A percentile compares a stretch with the other conserved stretches of the same genome.
phyloP scores from a whole-genome alignment of 2,329 filamentous ascomycete genomes.

The Aspergillus spinulosporus region DNA sequence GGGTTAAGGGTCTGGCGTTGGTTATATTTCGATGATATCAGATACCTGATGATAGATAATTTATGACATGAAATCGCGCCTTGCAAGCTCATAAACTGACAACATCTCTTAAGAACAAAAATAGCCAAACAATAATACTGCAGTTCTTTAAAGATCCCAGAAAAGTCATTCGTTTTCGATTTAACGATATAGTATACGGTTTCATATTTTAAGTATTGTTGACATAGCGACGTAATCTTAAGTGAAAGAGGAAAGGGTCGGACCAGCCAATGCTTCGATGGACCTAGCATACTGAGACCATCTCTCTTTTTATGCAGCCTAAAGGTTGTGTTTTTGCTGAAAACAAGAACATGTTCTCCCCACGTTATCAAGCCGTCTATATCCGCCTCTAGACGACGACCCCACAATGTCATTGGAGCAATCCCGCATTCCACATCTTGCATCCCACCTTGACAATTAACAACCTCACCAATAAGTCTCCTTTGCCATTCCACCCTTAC shows the following conservation, averaged over 20 bases:
- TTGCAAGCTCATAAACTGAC: background rate
- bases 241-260: too few species aligned
- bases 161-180: too few species aligned
- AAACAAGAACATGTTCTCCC: background rate
- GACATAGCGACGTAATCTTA: too few species aligned
- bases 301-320: too few species aligned
- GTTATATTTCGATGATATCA: background rate
- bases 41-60: background rate
- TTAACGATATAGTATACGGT: too few species aligned
- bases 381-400: constrained; percentile 4
- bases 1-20: constrained; percentile 23
- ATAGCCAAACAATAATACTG: too few species aligned
- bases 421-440: constrained; percentile 6
- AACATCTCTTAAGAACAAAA: too few species aligned
- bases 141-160: too few species aligned
- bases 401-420: background rate
- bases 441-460: background rate
- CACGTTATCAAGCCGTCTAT: background rate
- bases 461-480: background rate
- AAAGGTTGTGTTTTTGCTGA: too few species aligned
- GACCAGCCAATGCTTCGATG: too few species aligned
- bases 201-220: too few species aligned
- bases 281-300: too few species aligned
- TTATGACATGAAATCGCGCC: constrained; percentile 3
- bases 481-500: background rate